Percentiles rank a stretch among this genome's conserved stretches.
Evolutionary conservation across 768 basidiomycete genomes (phyloP).

Genomic region (Tylopilus rubrobrunneus): DNA sequence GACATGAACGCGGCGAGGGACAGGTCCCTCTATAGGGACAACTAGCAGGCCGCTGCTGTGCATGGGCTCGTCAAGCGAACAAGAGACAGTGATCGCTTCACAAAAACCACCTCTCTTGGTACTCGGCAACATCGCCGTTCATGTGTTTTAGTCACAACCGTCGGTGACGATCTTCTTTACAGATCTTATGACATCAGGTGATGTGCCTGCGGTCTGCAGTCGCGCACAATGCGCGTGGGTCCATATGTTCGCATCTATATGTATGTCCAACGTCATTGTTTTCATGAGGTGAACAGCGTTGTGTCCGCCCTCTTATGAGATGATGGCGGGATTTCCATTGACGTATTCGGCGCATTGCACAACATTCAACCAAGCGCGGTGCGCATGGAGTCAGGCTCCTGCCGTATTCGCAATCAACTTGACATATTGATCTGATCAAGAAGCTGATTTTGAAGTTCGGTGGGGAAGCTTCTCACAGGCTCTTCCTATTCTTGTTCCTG

Average conservation of each 20-base stretch:
- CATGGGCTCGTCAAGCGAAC: constrained; percentile 4
- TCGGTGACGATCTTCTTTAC: constrained; percentile 14
- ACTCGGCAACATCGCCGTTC: constrained; percentile 6
- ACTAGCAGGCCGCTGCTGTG: constrained; percentile 13
- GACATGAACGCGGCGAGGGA: constrained; percentile 43
- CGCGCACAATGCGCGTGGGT: constrained; percentile 10
- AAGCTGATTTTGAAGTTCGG: constrained; percentile 4
- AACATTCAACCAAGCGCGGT: not conserved
- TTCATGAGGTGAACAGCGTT: constrained; percentile 16
- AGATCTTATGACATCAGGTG: constrained; percentile 15
- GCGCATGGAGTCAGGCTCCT: not conserved
- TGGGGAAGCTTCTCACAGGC: constrained; percentile 9
- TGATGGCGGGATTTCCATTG: not conserved
- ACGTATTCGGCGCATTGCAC: constrained; percentile 6
- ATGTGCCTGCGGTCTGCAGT: constrained; percentile 14
- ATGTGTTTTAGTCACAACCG: constrained; percentile 9
- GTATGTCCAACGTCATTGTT: constrained; percentile 14
- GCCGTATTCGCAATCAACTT: constrained; percentile 3
- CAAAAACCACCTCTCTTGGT: constrained; percentile 1
- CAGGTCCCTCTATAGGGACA: constrained; percentile 19
- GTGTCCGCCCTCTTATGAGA: constrained; percentile 1
- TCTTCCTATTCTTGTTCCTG: constrained; percentile 4
- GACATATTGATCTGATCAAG: constrained; percentile 12
- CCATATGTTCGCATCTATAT: constrained; percentile 11
- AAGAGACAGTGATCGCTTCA: constrained; percentile 2